A percentile compares a stretch with the other conserved stretches of the same genome.
Conservation (phyloP, 306 rosid species). For the Fagus sylvatica region DNA sequence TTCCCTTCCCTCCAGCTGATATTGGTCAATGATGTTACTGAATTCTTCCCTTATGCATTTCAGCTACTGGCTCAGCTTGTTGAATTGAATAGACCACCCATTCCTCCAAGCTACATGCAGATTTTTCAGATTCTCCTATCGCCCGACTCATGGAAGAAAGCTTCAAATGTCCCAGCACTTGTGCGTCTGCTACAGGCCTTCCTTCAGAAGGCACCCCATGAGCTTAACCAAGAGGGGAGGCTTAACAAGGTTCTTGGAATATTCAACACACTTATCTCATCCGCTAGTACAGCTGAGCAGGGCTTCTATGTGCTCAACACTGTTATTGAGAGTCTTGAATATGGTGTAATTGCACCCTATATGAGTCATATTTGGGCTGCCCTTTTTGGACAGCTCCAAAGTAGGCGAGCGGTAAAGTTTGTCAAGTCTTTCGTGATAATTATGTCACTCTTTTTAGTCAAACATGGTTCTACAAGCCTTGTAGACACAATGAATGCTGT, state of each 20-base stretch:
- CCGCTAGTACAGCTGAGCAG: constrained; percentile 69
- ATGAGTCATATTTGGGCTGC: constrained; percentile 78
- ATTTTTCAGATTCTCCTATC: constrained; percentile 81
- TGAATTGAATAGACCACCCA: constrained; percentile 82
- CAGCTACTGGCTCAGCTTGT: constrained; percentile 92
- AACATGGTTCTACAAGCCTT: constrained; percentile 62
- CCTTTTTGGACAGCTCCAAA: constrained; percentile 74
- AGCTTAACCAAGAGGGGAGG: constrained; percentile 79
- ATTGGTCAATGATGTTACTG: constrained; percentile 73
- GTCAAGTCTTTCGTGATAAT: constrained; percentile 72
- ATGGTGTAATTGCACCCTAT: constrained; percentile 57
- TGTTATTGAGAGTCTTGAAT: constrained; percentile 81
- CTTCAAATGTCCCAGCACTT: constrained; percentile 92
- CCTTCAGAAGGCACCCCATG: constrained; percentile 91
- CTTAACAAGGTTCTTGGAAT: constrained; percentile 83
- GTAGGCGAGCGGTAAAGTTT: constrained; percentile 61
- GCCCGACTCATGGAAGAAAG: constrained; percentile 84
- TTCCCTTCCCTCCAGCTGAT: constrained; percentile 82
- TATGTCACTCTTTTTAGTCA: constrained; percentile 84
- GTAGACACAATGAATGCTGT: constrained; percentile 68
- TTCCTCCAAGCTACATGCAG: constrained; percentile 75
- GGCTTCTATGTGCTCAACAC: constrained; percentile 98
- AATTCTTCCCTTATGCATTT: constrained; percentile 94
- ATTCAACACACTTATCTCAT: constrained; percentile 70
- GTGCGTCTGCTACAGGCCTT: constrained; percentile 97